Base-by-base conservation (phyloP, 768 basidiomycete species). In the Lyophyllum atratum region DNA sequence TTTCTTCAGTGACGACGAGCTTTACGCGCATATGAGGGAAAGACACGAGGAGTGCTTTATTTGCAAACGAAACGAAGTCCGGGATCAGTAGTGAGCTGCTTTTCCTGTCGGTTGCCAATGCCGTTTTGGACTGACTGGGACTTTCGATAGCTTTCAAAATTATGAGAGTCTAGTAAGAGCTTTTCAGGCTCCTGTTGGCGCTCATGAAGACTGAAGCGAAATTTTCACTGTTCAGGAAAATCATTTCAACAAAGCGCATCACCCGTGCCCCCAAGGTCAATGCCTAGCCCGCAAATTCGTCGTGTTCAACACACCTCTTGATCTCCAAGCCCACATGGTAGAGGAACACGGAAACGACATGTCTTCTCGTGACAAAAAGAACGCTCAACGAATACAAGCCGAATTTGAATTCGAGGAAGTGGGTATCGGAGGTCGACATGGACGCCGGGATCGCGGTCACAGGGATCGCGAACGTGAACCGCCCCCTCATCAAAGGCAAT, bases 21-120 rank as follows among this genome's bases (percentile, higher is more conserved):
- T 98, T n/a, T 97, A 87, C 69, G 76, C 86, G 22, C 97, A 99
- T 70, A 92, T 98, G 88, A 85, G 95, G 50, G 89, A 95, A 67
- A 79, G 78, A 48, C 96, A 99, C 73, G 96, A 99, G 71, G 95
- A 98, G 66, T 98, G 96, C 69, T 97, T 97, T 63, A 71, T 99
- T 14, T 99, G 97, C 72, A 93, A 93, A 68, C 81, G 89, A 26
- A 83, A 88, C 54, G 93, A 89, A 7, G 64, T 92, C 39, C 78
- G 82, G 61, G 85, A 95, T 70, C 85, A 94, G 74, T 95, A 97
- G 93, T 97, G 65, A 67, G 93, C 82, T 14, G 25, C 17, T 33
- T 59, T 44, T 5, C 37, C 56, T 33, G 22, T 50, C 42, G 59
- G 14, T 25, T 34, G 12, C 33, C 19, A 10, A 22, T 28, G 29